Evolutionary conservation across 768 basidiomycete species (phyloP), one percentile per base, ranked within the genome.

Genomic region (Podaxis rugospora): DNA sequence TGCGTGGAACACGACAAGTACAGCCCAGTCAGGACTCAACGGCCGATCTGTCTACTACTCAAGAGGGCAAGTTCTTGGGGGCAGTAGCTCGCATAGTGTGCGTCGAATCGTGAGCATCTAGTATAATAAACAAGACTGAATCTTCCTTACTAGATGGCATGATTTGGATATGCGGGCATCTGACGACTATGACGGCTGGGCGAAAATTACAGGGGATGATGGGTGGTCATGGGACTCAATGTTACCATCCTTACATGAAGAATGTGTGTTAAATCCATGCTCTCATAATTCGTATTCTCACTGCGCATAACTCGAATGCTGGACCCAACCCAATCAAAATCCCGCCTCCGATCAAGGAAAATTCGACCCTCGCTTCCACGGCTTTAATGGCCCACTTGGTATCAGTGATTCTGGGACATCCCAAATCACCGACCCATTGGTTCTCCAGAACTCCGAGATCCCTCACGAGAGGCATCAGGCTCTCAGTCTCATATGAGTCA

Each of bases 1-100:
- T 44, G 69, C 70, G 51, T 74, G 72, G 72, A 71, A 71, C 49
- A 72, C 63, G 51, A 69, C 70, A 7, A 72, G 66, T 7, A 65
- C 61, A 5, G 66, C 69, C 10, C 73, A 74, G 56, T 7, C 55
- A 9, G 65, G 62, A 23, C 60, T 73, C 1, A 66, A 67, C 50
- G 63, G 62, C n/a, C 66, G 69, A 1, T 10, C 52, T 2, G 44
- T 72, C 4, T 27, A 61, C 2, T 69, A 67, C 37, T 60, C 69
- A 2, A 47, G 73, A 27, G 73, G 71, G 0, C 61, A 64, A 39
- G 58, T 70, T 5, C 63, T 74, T 1, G 73, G 73, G 5, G 73
- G 72, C 14, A 64, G 63, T 44, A 70, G 65, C 39, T 67, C 70
- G 5, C 64, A 67, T 49, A 73, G 71, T 71, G 27, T 7, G 65